These are phyloP conservation scores for Xylaria sp. DNA, from an alignment of 2,329 filamentous ascomycete genomes.

Conservation along the genomic window DNA sequence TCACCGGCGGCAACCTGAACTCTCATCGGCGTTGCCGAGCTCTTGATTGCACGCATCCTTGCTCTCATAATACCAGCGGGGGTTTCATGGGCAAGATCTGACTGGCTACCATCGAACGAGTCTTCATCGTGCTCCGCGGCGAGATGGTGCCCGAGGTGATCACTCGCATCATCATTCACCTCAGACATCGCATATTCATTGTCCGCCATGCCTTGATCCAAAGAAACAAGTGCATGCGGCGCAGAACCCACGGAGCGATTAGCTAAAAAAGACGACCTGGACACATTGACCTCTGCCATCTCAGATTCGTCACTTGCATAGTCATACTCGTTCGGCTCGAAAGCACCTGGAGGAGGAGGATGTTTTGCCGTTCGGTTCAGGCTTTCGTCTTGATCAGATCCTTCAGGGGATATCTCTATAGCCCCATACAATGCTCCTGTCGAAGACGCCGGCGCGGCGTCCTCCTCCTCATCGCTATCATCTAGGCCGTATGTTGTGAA, in stretches of 20 bases:
- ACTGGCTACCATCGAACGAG: constrained; percentile 63
- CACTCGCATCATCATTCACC: constrained; percentile 79
- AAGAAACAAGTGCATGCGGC: constrained; percentile 68
- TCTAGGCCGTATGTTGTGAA: constrained; percentile 95
- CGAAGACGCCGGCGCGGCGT: constrained; percentile 59
- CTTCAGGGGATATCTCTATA: constrained; percentile 43
- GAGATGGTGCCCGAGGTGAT: constrained; percentile 77
- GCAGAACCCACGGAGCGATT: constrained; percentile 86
- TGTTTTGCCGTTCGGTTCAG: constrained; percentile 65
- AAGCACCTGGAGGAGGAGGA: constrained; percentile 78
- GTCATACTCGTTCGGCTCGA: constrained; percentile 67
- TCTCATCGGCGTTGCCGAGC: constrained; percentile 66
- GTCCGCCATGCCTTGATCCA: constrained; percentile 75
- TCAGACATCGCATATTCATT: constrained; percentile 80
- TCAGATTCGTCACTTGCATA: constrained; percentile 64
- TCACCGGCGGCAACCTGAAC: constrained; percentile 74
- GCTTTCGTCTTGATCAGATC: constrained; percentile 62
- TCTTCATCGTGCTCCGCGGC: constrained; percentile 77
- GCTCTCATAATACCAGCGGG: constrained; percentile 72
- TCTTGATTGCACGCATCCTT: constrained; percentile 71
- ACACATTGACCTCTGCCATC: constrained; percentile 56
- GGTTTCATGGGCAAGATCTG: constrained; percentile 59
- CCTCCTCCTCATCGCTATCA: constrained; percentile 78
- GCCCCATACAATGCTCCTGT: constrained; percentile 35
- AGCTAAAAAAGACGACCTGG: constrained; percentile 87